Evolutionary conservation across 169 alveolate genomes (phyloP).

Genomic region (Plasmodium blacklocki): DNA sequence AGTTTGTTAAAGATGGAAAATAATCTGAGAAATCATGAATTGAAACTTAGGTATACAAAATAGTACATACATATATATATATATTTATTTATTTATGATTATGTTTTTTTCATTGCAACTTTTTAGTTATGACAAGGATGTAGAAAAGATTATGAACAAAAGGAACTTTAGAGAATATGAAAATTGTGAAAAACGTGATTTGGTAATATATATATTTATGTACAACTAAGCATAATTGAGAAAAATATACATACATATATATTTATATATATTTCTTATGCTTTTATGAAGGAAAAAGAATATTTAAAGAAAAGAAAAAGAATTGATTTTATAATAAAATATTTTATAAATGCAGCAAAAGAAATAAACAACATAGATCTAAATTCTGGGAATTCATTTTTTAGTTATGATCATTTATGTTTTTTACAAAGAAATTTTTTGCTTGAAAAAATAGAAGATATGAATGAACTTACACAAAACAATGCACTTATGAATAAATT

Average conservation of each 20-base stretch:
- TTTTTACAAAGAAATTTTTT: constrained; percentile 43
- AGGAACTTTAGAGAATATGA: constrained; percentile 26
- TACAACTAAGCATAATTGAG: not conserved
- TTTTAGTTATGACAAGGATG: constrained; percentile 28
- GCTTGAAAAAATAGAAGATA: constrained; percentile 42
- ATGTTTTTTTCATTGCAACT: not conserved
- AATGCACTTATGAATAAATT: constrained; percentile 22
- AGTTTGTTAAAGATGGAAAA: constrained; percentile 32
- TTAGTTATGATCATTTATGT: constrained; percentile 21
- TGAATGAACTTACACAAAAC: constrained; percentile 24
- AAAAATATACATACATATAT: not conserved
- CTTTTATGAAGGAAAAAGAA: constrained; percentile 31
- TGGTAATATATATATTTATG: constrained; percentile 21
- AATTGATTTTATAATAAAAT: constrained; percentile 20
- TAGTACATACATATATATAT: not conserved
- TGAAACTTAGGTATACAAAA: constrained; percentile 31
- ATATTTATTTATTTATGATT: constrained; percentile 1
- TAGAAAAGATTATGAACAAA: constrained; percentile 19
- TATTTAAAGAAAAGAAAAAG: constrained; percentile 9
- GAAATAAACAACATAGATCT: constrained; percentile 8
- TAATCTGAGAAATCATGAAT: constrained; percentile 15
- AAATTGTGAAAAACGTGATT: constrained; percentile 14
- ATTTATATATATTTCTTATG: constrained; percentile 1
- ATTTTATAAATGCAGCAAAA: constrained; percentile 32
- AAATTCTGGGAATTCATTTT: constrained; percentile 37